Percentiles rank a stretch among this genome's conserved stretches.
These are phyloP conservation scores for Euryodendron excelsum DNA, from an alignment of 148 eudicot species.

Conservation along the genomic window DNA sequence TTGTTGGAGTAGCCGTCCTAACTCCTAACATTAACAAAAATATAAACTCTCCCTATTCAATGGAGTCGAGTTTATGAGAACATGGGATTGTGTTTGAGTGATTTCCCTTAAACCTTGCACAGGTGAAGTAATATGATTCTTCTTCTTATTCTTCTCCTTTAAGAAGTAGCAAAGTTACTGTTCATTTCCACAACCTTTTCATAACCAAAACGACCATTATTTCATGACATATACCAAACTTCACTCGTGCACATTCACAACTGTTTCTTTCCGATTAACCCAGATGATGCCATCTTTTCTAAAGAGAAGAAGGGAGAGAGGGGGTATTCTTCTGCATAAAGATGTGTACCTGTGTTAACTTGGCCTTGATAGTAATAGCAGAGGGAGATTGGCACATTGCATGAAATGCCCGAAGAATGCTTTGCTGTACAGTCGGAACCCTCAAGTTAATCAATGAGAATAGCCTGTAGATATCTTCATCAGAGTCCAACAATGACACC, in stretches of 20 bases:
- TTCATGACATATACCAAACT: neutral
- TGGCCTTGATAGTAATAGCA: constrained; percentile 22
- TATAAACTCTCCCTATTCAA: neutral
- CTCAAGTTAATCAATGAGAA: constrained; percentile 30
- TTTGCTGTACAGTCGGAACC: constrained; percentile 27
- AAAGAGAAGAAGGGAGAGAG: neutral
- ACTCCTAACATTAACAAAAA: too few species aligned
- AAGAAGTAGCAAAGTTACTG: too few species aligned
- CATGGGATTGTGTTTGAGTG: too few species aligned
- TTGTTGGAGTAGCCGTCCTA: too few species aligned
- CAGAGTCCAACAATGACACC: constrained; percentile 32
- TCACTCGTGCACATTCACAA: neutral
- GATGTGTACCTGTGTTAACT: constrained; percentile 29
- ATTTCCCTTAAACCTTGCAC: too few species aligned
- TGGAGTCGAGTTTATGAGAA: too few species aligned
- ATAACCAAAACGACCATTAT: neutral
- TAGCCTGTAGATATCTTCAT: constrained; percentile 27
- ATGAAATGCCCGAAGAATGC: constrained; percentile 32
- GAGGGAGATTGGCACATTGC: constrained; percentile 45
- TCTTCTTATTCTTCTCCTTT: too few species aligned
- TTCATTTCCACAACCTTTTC: too few species aligned
- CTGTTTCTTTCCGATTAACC: neutral
- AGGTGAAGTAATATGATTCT: too few species aligned
- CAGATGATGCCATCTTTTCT: neutral
- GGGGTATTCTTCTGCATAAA: neutral